phyloP scores from a whole-genome alignment of 345 rosid species.

The Noccaea bulbosa region DNA sequence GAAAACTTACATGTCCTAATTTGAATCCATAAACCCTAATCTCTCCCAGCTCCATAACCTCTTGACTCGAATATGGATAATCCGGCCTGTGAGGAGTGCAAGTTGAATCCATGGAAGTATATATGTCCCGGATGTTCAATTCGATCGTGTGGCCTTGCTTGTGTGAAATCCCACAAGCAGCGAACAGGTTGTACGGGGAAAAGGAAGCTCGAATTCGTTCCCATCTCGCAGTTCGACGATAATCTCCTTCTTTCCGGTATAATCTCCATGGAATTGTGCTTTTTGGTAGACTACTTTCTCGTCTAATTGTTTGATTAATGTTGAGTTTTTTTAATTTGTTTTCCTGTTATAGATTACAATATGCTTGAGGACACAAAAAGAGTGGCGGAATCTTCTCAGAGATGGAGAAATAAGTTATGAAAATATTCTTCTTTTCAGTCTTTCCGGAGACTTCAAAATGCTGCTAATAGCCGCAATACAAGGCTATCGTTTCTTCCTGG shows the following conservation, averaged over 20 bases:
- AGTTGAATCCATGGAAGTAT: constrained; percentile 60
- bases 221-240: constrained; percentile 70
- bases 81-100: constrained; percentile 66
- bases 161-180: constrained; percentile 83
- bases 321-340: neutral
- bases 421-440: constrained; percentile 49
- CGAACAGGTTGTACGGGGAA: constrained; percentile 81
- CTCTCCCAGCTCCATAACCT: neutral
- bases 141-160: constrained; percentile 76
- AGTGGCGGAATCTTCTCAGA: constrained; percentile 70
- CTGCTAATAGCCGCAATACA: constrained; percentile 67
- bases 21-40: constrained; percentile 23
- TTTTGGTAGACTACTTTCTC: neutral
- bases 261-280: too few species aligned
- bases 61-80: neutral
- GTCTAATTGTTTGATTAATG: constrained; percentile 6
- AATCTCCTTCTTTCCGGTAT: constrained; percentile 75
- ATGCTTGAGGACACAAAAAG: constrained; percentile 86
- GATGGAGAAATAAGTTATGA: constrained; percentile 57
- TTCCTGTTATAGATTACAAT: constrained; percentile 59
- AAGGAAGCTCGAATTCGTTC: constrained; percentile 55
- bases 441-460: constrained; percentile 51
- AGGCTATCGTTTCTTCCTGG: constrained; percentile 61
- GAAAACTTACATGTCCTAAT: neutral
- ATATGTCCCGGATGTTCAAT: constrained; percentile 86